These are phyloP conservation scores for Ogataea saltuana DNA, from an alignment of 805 yeast species.

Conservation along the genomic window DNA sequence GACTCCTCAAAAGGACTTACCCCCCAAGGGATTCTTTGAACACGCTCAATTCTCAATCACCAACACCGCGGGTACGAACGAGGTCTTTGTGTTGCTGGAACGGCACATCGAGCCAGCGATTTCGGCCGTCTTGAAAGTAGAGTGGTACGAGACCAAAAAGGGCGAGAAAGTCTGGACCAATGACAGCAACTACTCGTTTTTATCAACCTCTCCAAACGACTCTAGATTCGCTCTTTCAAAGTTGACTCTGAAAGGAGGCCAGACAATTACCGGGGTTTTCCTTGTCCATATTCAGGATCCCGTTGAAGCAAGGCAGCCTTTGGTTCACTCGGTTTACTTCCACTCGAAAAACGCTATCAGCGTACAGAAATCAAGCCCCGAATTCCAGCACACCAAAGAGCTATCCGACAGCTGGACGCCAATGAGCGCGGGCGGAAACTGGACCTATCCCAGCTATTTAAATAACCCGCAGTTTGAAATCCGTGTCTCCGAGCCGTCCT, in stretches of 20 bases:
- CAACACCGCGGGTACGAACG: conserved; percentile 35
- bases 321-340: conserved; percentile 15
- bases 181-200: conserved; percentile 6
- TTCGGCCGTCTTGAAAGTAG: conserved; percentile 9
- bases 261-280: conserved; percentile 26
- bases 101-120: conserved; percentile 39
- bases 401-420: conserved; percentile 47
- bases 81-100: conserved; percentile 52
- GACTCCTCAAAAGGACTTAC: conserved; percentile 6
- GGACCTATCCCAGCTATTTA: conserved; percentile 46
- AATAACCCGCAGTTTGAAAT: conserved; percentile 57
- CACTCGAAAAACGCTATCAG: conserved; percentile 11
- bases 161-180: conserved; percentile 34
- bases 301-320: too few relatives aligned
- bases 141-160: conserved; percentile 33
- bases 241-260: conserved; percentile 21
- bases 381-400: conserved; percentile 24
- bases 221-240: conserved; percentile 35
- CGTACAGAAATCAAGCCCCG: conserved; percentile 9
- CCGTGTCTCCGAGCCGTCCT: conserved; percentile 26
- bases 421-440: conserved; percentile 53
- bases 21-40: conserved; percentile 10
- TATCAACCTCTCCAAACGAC: conserved; percentile 28
- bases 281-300: too few relatives aligned
- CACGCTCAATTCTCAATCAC: conserved; percentile 40